Evolutionary conservation across 208 protist species (phyloP), one percentile per base, ranked within the genome.

Genomic region (Phytomonas sp.): DNA sequence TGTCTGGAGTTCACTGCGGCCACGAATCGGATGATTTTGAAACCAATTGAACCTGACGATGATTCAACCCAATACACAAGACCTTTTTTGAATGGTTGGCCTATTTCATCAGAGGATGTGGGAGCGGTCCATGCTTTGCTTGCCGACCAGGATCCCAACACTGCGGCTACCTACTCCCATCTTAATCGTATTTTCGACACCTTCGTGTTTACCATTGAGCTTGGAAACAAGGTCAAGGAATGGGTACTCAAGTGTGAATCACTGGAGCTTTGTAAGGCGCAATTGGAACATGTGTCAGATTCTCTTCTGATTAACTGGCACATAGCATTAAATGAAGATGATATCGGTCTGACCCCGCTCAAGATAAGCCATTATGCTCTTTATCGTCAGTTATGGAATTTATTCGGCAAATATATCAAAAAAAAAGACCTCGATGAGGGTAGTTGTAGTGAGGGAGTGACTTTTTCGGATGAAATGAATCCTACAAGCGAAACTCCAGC

Each of bases 271-370:
- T 19, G 19, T 14, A 12, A 29, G 23, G 60, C 60, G 4, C 31
- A 32, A 11, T 14, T 34, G 33, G 30, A 10, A 23, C 8, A 42
- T 40, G 30, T 59, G 2, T 29, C 33, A 31, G 29, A 31, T 31
- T 31, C 64, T 52, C 30, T 67, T 59, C 52, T 71, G 31, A 26
- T 7, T 30, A 4, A 64, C 29, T 71, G 67, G 67, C 40, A 56
- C 40, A 60, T n/a, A n/a, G 23, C 52, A n/a, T 12, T 71, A 60
- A 45, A 64, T n/a, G 67, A 71, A 29, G 67, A 71, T n/a, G 52
- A 71, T 29, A 29, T 63, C 29, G 67, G 67, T n/a, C 29, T 71
- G 29, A 23, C 12, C 11, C 49, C 49, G 31, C 56, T 71, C 32
- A 34, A 33, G 12, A 30, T 71, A 34, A 61, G 36, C 30, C 14